A percentile compares a stretch with the other conserved stretches of the same genome.
phyloP scores from a whole-genome alignment of 768 basidiomycete genomes.

The Scleroderma citrinum region DNA sequence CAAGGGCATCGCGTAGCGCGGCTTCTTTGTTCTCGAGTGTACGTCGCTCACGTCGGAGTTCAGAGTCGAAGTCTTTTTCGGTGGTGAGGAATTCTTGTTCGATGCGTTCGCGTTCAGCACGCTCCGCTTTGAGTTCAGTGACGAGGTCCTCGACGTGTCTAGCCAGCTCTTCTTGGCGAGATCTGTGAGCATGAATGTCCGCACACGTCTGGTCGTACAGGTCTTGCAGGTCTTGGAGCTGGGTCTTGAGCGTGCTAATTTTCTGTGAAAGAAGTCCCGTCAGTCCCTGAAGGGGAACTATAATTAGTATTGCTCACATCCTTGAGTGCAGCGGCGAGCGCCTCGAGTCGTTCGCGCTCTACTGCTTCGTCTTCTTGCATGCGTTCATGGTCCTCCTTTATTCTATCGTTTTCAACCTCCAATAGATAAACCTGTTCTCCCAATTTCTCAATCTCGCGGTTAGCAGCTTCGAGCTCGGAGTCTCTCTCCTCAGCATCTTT shows the following conservation, averaged over 20 bases:
- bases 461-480: conserved; percentile 64
- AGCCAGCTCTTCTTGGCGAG: conserved; percentile 74
- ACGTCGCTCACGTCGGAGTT: conserved; percentile 54
- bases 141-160: conserved; percentile 69
- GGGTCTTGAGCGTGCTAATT: conserved; percentile 54
- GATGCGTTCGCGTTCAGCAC: conserved; percentile 46
- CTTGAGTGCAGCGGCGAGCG: conserved; percentile 66
- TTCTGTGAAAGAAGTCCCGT: conserved; percentile 42
- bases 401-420: conserved; percentile 79
- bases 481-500: conserved; percentile 77
- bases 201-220: conserved; percentile 57
- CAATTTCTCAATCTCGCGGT: conserved; percentile 73
- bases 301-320: conserved; percentile 45
- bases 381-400: conserved; percentile 65
- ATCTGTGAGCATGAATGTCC: conserved; percentile 62
- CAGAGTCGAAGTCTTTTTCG: conserved; percentile 60
- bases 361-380: conserved; percentile 65
- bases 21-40: conserved; percentile 65
- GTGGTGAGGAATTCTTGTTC: conserved; percentile 50
- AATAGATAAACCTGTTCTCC: conserved; percentile 76
- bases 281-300: background rate
- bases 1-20: conserved; percentile 55
- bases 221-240: conserved; percentile 61
- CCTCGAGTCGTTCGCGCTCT: conserved; percentile 66
- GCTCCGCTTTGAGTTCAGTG: conserved; percentile 53